Evolutionary conservation across 2,329 filamentous ascomycete genomes (phyloP).

Genomic region (Amauroascus niger): DNA sequence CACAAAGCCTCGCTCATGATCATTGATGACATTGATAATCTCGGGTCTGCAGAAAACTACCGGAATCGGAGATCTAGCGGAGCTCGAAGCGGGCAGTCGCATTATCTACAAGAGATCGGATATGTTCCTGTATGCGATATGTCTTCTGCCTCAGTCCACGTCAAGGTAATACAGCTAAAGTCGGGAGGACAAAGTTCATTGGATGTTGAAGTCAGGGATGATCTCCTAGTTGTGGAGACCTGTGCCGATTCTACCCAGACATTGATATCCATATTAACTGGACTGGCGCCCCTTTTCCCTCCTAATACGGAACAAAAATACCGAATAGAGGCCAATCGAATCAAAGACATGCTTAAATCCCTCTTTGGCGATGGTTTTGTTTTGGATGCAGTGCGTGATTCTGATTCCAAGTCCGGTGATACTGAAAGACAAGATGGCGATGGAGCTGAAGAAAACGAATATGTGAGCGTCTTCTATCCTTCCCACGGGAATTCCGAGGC

Average conservation of each 20-base stretch:
- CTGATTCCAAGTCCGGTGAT: constrained; percentile 38
- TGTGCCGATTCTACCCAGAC: constrained; percentile 97
- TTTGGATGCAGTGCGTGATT: neutral
- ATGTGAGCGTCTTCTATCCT: constrained; percentile 49
- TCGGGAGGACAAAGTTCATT: constrained; percentile 55
- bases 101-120: constrained; percentile 51
- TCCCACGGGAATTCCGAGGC: constrained; percentile 28
- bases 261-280: constrained; percentile 66
- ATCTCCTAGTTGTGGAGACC: constrained; percentile 81
- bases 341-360: constrained; percentile 80
- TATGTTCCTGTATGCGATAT: constrained; percentile 83
- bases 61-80: constrained; percentile 22
- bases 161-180: constrained; percentile 51
- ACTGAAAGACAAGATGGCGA: constrained; percentile 33
- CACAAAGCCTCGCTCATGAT: constrained; percentile 74
- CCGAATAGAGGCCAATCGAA: constrained; percentile 71
- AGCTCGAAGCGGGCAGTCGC: constrained; percentile 38
- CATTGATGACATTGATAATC: constrained; percentile 59
- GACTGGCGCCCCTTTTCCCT: constrained; percentile 70
- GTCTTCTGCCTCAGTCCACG: constrained; percentile 62
- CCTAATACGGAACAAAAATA: constrained; percentile 79
- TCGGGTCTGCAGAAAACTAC: constrained; percentile 32
- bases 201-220: constrained; percentile 72
- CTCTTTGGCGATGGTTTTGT: constrained; percentile 47
- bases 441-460: constrained; percentile 35